Conservation (phyloP, 441 rosid genomes). For the Corymbia calophylla region DNA sequence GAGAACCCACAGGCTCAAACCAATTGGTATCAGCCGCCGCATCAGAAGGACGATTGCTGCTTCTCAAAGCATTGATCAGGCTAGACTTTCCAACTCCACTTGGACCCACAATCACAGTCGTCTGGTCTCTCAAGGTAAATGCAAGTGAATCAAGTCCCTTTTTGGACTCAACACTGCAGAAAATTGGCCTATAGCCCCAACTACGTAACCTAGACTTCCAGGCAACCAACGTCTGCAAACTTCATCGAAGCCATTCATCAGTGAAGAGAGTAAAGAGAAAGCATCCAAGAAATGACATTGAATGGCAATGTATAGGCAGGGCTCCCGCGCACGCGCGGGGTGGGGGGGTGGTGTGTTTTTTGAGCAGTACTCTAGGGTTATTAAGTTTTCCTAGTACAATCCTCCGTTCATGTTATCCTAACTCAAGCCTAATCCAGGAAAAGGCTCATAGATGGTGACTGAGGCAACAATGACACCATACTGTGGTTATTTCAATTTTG, state of each 20-base stretch:
- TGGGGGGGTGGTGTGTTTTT: no score
- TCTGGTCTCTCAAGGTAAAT: conserved; percentile 52
- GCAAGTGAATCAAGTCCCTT: conserved; percentile 60
- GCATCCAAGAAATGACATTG: background rate
- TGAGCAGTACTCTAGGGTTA: background rate
- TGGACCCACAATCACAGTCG: conserved; percentile 85
- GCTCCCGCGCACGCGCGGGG: no score
- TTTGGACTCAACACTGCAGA: conserved; percentile 74
- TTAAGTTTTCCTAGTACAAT: background rate
- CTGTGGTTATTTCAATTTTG: background rate
- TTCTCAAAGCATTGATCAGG: conserved; percentile 70
- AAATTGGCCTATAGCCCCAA: conserved; percentile 81
- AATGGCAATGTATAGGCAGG: no score
- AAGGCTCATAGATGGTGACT: background rate
- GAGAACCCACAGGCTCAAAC: conserved; percentile 62
- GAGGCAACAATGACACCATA: background rate
- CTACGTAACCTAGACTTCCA: conserved; percentile 60
- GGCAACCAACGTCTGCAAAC: conserved; percentile 37
- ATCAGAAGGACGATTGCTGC: conserved; percentile 22
- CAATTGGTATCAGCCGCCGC: conserved; percentile 37
- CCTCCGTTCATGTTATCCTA: background rate
- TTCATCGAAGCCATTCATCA: background rate
- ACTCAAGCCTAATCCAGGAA: background rate
- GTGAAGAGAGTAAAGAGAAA: background rate
- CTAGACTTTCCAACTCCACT: conserved; percentile 99